A percentile compares a stretch with the other conserved stretches of the same genome.
These are phyloP conservation scores for Phoma sp. DNA, from an alignment of 2,329 filamentous ascomycete genomes.

Conservation along the genomic window DNA sequence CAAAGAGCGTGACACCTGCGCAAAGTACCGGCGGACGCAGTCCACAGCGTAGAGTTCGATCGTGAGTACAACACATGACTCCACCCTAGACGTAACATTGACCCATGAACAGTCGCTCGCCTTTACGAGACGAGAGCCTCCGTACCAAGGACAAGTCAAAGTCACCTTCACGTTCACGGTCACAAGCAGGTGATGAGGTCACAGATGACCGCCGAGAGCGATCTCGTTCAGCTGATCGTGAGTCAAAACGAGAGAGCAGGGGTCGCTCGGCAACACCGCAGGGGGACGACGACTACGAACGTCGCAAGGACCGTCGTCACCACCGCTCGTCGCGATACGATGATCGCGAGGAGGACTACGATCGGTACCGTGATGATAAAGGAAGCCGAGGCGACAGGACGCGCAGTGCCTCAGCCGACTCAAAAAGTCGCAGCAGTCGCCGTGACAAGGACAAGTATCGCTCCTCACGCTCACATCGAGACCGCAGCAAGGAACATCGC, in stretches of 20 bases:
- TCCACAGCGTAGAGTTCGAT: conserved; percentile 38
- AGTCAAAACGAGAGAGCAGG: conserved; percentile 57
- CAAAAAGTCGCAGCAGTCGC: conserved; percentile 67
- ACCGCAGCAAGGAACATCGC: conserved; percentile 55
- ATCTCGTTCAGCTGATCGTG: conserved; percentile 46
- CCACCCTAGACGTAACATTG: neutral
- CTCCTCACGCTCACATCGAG: conserved; percentile 56
- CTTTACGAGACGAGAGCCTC: conserved; percentile 43
- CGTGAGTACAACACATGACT: conserved; percentile 30
- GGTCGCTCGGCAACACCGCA: conserved; percentile 61
- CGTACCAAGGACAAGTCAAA: conserved; percentile 49
- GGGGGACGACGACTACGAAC: conserved; percentile 40
- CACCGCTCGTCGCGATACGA: conserved; percentile 56
- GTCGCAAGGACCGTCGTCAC: conserved; percentile 54
- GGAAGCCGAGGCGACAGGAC: conserved; percentile 63
- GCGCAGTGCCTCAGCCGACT: conserved; percentile 70
- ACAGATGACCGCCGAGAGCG: conserved; percentile 28
- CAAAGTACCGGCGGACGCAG: conserved; percentile 31
- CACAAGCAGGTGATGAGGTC: conserved; percentile 30
- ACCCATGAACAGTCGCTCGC: conserved; percentile 37
- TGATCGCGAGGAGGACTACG: conserved; percentile 50
- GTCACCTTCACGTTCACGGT: conserved; percentile 51
- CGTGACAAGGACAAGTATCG: conserved; percentile 53
- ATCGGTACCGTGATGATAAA: conserved; percentile 54
- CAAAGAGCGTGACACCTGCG: conserved; percentile 30